These are phyloP conservation scores for Nymphaea thermarum DNA, from an alignment of 164 flowering plant species.

Conservation along the genomic window DNA sequence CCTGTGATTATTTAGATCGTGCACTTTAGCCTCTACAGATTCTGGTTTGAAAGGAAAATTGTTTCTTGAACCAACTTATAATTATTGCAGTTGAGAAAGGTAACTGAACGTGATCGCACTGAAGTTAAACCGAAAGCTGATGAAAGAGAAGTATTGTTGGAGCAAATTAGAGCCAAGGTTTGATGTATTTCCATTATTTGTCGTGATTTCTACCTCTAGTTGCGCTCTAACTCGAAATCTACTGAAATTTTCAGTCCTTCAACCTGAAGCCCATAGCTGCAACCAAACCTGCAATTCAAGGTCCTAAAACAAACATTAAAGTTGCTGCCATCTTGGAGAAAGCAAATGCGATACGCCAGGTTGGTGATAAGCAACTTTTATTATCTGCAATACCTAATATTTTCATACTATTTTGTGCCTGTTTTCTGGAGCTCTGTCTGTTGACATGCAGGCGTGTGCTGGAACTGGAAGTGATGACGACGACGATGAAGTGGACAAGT, in stretches of 20 bases:
- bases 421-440: not conserved
- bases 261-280: constrained; percentile 65
- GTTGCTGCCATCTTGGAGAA: constrained; percentile 97
- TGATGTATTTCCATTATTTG: not conserved
- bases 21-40: not conserved
- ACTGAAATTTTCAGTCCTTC: constrained; percentile 46
- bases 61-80: not conserved
- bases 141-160: constrained; percentile 67
- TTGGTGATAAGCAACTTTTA: constrained; percentile 5
- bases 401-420: constrained; percentile 1
- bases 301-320: constrained; percentile 73
- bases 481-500: constrained; percentile 63
- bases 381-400: constrained; percentile 6
- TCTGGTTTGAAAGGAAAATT: not conserved
- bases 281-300: constrained; percentile 61
- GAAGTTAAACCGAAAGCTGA: constrained; percentile 31
- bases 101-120: constrained; percentile 41
- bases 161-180: constrained; percentile 87
- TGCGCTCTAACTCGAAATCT: not conserved
- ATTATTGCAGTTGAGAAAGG: constrained; percentile 50
- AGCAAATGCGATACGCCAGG: constrained; percentile 97
- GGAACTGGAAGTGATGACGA: constrained; percentile 55
- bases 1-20: not conserved
- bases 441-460: constrained; percentile 47
- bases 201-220: not conserved